Conservation (phyloP, 371 early-diverging fungal genomes). For the Rhizopus arrhizus region DNA sequence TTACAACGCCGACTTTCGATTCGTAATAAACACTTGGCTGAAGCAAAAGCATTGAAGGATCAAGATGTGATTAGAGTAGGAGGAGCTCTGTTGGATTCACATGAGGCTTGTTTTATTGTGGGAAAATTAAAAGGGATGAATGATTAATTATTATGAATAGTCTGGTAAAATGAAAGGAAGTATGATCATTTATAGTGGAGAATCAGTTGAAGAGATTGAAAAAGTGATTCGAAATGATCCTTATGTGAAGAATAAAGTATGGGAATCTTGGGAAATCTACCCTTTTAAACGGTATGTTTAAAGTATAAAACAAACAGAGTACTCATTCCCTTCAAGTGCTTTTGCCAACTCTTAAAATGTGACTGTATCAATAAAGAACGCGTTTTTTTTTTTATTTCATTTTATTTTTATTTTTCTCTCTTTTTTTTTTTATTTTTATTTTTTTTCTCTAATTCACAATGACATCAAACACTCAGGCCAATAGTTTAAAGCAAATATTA, state of each 20-base stretch:
- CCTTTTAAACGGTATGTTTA: conserved; percentile 35
- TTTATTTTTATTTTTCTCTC: conserved; percentile 7
- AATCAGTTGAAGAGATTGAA: conserved; percentile 46
- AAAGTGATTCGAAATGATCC: conserved; percentile 47
- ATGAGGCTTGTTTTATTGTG: conserved; percentile 28
- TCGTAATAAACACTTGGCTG: conserved; percentile 50
- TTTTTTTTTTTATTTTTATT: conserved; percentile 10
- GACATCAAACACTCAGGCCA: conserved; percentile 1
- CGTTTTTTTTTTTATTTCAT: conserved; percentile 4
- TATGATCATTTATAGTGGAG: conserved; percentile 50
- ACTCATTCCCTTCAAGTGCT: background rate
- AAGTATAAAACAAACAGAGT: background rate
- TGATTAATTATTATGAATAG: background rate
- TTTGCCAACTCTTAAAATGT: background rate
- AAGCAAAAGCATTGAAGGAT: conserved; percentile 31
- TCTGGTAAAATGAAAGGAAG: conserved; percentile 62
- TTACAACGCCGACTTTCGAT: conserved; percentile 48
- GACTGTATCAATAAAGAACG: background rate
- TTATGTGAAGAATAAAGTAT: conserved; percentile 61
- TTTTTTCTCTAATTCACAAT: conserved; percentile 6
- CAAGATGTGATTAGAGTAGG: conserved; percentile 43
- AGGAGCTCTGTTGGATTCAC: conserved; percentile 58
- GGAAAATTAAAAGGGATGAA: background rate
- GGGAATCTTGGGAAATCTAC: conserved; percentile 56
- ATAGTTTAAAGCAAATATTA: conserved; percentile 39